A percentile compares a stretch with the other conserved stretches of the same genome.
phyloP scores from a whole-genome alignment of 345 rosid species.

The Rhodomyrtus tomentosa region DNA sequence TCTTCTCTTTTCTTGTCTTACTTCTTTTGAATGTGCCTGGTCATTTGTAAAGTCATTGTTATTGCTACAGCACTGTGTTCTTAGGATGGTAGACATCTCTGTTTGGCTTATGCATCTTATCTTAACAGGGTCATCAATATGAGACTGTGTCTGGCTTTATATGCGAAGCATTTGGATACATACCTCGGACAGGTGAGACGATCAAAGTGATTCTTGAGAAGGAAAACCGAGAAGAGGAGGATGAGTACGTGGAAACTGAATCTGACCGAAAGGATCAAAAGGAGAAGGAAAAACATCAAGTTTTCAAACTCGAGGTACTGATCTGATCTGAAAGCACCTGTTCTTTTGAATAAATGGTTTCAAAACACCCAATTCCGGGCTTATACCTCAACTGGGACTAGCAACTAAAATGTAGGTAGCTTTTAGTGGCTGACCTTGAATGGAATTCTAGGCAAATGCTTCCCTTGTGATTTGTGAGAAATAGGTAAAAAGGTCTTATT shows the following conservation, averaged over 20 bases:
- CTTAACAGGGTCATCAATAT: constrained; percentile 78
- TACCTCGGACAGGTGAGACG: constrained; percentile 93
- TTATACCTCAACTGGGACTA: background rate
- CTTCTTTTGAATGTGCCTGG: background rate
- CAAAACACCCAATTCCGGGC: background rate
- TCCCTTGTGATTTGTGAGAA: background rate
- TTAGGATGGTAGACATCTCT: background rate
- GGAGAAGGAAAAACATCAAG: constrained; percentile 53
- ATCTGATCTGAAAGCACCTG: background rate
- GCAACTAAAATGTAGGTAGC: background rate
- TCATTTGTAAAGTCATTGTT: background rate
- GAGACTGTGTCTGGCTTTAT: constrained; percentile 97
- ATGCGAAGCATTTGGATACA: constrained; percentile 96
- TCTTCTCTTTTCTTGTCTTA: background rate
- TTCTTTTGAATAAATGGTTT: background rate
- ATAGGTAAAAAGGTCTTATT: background rate
- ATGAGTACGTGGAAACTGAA: constrained; percentile 47
- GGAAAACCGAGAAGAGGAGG: constrained; percentile 63
- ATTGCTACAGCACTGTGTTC: background rate
- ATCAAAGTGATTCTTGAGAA: constrained; percentile 68
- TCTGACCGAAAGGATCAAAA: constrained; percentile 45
- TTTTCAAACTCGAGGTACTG: constrained; percentile 80
- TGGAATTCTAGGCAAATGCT: background rate
- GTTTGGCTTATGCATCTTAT: background rate
- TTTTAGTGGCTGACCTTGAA: background rate